These are phyloP conservation scores for Casuarina glauca DNA, from an alignment of 306 rosid genomes.

Conservation along the genomic window DNA sequence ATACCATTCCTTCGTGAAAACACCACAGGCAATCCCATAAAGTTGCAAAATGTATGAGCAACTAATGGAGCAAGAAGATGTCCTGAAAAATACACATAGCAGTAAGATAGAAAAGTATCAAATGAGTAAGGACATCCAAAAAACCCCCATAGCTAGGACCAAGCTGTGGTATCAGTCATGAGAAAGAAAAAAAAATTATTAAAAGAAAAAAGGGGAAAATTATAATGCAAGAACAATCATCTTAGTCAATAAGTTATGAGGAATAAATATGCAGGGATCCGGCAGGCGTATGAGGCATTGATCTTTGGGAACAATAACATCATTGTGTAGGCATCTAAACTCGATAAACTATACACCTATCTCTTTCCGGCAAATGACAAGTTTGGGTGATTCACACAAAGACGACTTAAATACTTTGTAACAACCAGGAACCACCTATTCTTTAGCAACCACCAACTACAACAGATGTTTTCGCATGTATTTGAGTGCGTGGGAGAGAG, in stretches of 20 bases:
- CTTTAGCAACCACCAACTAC: not conserved
- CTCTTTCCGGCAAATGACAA: not conserved
- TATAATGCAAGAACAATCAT: slow-evolving; percentile 6
- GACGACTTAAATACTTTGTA: not conserved
- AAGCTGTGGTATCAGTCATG: not conserved
- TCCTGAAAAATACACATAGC: slow-evolving; percentile 50
- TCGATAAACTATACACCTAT: not conserved
- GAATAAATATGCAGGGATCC: not conserved
- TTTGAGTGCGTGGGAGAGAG: too few relatives aligned
- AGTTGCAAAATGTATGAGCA: slow-evolving; percentile 82
- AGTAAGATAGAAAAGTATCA: not conserved
- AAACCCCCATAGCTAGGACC: not conserved
- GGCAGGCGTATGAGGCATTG: slow-evolving; percentile 15
- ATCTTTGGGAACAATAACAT: slow-evolving; percentile 20
- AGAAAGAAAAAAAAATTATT: not conserved
- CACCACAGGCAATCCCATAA: slow-evolving; percentile 82
- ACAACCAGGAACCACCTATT: not conserved
- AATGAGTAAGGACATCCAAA: not conserved
- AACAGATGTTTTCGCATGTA: not conserved
- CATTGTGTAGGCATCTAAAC: not conserved
- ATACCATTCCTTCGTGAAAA: slow-evolving; percentile 66
- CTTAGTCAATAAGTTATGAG: slow-evolving; percentile 3
- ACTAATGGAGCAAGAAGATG: slow-evolving; percentile 78
- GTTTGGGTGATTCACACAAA: not conserved
- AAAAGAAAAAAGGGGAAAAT: not conserved